Evolutionary conservation across 2,329 filamentous ascomycete genomes (phyloP).

Genomic region (Juglanconis oblonga): DNA sequence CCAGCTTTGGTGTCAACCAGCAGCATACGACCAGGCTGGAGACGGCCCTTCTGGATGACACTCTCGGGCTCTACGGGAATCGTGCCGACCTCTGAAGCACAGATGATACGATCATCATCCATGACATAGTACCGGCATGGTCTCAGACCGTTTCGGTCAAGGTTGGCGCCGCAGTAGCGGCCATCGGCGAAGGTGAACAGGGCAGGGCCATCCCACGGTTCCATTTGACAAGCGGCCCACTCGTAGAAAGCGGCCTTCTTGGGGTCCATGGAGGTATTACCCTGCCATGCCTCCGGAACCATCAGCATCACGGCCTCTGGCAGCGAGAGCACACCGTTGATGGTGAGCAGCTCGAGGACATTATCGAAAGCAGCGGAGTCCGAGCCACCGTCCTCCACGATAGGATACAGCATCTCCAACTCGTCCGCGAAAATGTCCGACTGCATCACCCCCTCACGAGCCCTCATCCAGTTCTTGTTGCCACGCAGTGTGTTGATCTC

Average conservation of each 20-base stretch:
- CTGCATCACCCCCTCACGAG: conserved; percentile 90
- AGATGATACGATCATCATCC: conserved; percentile 95
- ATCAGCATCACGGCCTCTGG: conserved; percentile 98
- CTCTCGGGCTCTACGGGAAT: conserved; percentile 88
- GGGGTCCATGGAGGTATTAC: conserved; percentile 86
- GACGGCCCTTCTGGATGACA: conserved; percentile 86
- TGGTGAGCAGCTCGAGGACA: conserved; percentile 86
- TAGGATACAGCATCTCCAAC: conserved; percentile 84
- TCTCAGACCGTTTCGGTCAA: conserved; percentile 91
- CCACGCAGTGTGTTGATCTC: conserved; percentile 97
- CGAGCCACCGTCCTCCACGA: conserved; percentile 94
- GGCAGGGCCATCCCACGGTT: conserved; percentile 95
- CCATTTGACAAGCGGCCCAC: conserved; percentile 98
- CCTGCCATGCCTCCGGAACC: conserved; percentile 98
- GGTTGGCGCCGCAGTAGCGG: conserved; percentile 92
- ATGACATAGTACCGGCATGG: conserved; percentile 97
- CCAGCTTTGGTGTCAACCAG: conserved; percentile 86
- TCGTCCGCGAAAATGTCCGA: conserved; percentile 92
- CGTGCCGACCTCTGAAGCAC: conserved; percentile 92
- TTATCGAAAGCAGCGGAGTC: conserved; percentile 98
- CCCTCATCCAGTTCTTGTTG: conserved; percentile 99
- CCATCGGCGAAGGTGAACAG: conserved; percentile 97
- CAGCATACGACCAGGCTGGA: conserved; percentile 94
- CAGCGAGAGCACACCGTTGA: conserved; percentile 92
- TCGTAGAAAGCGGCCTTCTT: conserved; percentile 97